Conservation (phyloP, 179 eudicot species). For the Vitellaria paradoxa region DNA sequence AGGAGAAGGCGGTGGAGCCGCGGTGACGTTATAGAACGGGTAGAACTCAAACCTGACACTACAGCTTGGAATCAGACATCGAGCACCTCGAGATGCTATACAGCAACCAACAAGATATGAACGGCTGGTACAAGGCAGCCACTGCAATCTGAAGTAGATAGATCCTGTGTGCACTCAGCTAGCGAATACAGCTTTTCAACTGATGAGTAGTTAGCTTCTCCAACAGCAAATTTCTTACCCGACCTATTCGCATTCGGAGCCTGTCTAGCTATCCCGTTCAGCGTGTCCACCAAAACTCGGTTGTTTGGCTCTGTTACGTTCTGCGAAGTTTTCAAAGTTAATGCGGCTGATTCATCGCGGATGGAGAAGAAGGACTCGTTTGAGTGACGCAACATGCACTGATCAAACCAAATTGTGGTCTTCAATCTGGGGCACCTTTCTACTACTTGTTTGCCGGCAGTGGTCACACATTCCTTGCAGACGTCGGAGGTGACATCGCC, state of each 20-base stretch:
- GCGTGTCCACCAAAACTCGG: neutral
- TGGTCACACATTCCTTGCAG: constrained; percentile 26
- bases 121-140: neutral
- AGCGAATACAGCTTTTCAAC: constrained; percentile 1
- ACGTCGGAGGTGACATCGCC: constrained; percentile 23
- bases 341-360: too few relatives aligned
- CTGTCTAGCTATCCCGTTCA: neutral
- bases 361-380: constrained; percentile 10
- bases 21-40: neutral
- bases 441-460: constrained; percentile 12
- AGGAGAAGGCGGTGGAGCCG: neutral
- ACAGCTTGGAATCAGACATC: constrained; percentile 14
- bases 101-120: neutral
- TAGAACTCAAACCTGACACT: constrained; percentile 6
- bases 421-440: constrained; percentile 14
- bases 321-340: neutral
- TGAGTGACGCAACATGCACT: constrained; percentile 32
- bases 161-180: constrained; percentile 19
- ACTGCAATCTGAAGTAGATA: constrained; percentile 5
- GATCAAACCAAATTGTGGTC: constrained; percentile 29
- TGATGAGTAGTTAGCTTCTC: neutral
- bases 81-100: neutral
- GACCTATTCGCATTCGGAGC: neutral
- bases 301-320: neutral
- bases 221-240: neutral